Evolutionary conservation across 768 basidiomycete species (phyloP), one percentile per base, ranked within the genome.

Genomic region (Gymnopilus junonius): DNA sequence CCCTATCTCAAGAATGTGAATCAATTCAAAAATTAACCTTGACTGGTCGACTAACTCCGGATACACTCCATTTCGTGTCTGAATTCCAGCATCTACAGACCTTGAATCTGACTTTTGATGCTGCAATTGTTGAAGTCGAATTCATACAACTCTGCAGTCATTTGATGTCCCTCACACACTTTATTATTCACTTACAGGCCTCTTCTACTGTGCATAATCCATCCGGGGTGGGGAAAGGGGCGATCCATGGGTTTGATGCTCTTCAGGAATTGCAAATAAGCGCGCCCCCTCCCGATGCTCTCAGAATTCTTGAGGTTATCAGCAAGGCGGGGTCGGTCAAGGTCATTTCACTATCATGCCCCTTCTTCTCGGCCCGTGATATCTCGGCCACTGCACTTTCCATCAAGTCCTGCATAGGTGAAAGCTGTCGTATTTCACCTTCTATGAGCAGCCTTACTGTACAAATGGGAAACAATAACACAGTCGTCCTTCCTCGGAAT

Each of bases 221-320:
- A 2, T 4, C 29, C 8, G 8, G n/a, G 15, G 10, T 29, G 4
- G 12, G 27, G 23, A 50, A 17, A 8, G 21, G 23, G 11, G 25
- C 20, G 15, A 37, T 50, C 23, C 14, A 11, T 10, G 54, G 55
- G 8, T 62, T 62, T 56, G 31, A 27, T 32, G 2, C 54, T 39
- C 23, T 62, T 20, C 31, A 62, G 34, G 23, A 46, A 11, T 34
- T 62, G 25, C 35, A 5, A 8, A 32, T 62, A 17, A 48, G 10
- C 2, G 61, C 43, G 31, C 15, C 43, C 27, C 61, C 54, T 2
- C 20, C n/a, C 32, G 54, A 61, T 35, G 34, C 35, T 3, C 5
- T 17, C 37, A 58, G 54, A 53, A 34, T 61, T 6, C 56, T 65
- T 5, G 23, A 50, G n/a, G 50, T 48, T 4, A 57, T 65, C 4